These are phyloP conservation scores for Lignosus rhinocerotis DNA, from an alignment of 1,284 basidiomycete genomes.

Conservation along the genomic window DNA sequence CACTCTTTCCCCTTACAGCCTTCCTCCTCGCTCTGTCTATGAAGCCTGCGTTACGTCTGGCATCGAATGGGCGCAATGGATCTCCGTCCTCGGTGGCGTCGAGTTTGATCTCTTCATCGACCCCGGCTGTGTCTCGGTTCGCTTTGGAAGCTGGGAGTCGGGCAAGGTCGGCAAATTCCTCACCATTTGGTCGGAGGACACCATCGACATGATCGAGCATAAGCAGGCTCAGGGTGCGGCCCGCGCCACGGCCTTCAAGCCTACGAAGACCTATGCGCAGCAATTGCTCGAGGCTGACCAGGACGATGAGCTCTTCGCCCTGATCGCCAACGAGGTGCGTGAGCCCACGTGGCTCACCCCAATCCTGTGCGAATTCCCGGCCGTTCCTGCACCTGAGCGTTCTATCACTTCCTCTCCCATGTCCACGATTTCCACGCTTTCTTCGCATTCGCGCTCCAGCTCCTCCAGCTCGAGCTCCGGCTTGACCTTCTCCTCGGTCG, in stretches of 20 bases:
- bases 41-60: conserved; percentile 64
- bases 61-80: conserved; percentile 79
- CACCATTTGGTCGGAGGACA: conserved; percentile 64
- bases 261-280: conserved; percentile 66
- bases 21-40: conserved; percentile 70
- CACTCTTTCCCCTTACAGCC: conserved; percentile 63
- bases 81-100: conserved; percentile 58
- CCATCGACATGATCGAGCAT: conserved; percentile 17
- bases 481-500: conserved; percentile 54
- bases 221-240: conserved; percentile 26
- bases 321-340: conserved; percentile 69
- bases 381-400: conserved; percentile 39
- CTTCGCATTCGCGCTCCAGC: conserved; percentile 71
- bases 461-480: conserved; percentile 72
- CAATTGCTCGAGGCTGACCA: conserved; percentile 66
- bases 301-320: conserved; percentile 67
- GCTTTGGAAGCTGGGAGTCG: conserved; percentile 44
- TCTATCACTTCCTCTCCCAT: conserved; percentile 41
- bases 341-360: conserved; percentile 70
- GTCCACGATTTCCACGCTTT: conserved; percentile 58
- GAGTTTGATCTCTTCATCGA: conserved; percentile 80
- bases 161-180: conserved; percentile 44
- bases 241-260: conserved; percentile 20
- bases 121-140: conserved; percentile 71
- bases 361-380: conserved; percentile 56